These are phyloP conservation scores for Choanephora cucurbitarum DNA, from an alignment of 371 early-diverging fungal species.

Conservation along the genomic window DNA sequence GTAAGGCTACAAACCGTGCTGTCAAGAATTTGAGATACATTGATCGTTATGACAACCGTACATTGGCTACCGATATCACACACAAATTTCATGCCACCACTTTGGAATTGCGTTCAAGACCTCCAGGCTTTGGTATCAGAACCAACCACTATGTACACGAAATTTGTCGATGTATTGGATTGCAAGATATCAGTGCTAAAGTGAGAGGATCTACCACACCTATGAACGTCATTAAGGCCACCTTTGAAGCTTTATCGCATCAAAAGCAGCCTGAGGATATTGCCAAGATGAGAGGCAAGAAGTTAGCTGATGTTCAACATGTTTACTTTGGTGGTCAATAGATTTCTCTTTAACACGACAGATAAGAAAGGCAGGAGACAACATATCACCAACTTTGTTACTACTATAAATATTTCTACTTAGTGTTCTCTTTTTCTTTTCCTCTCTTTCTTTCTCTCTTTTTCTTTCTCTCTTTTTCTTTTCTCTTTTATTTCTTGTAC, in stretches of 20 bases:
- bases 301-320: constrained; percentile 87
- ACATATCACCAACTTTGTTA: no score
- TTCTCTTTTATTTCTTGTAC: no score
- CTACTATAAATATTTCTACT: no score
- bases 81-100: constrained; percentile 90
- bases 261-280: constrained; percentile 89
- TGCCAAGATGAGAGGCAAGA: constrained; percentile 88
- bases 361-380: no score
- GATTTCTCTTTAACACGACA: constrained; percentile 1
- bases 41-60: constrained; percentile 93
- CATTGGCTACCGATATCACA: constrained; percentile 87
- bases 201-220: constrained; percentile 92
- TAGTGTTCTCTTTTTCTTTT: no score
- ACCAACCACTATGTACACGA: constrained; percentile 94
- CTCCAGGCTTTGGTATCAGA: constrained; percentile 95
- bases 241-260: constrained; percentile 87
- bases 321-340: constrained; percentile 70
- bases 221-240: constrained; percentile 97
- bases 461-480: no score
- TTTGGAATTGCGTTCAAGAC: constrained; percentile 81
- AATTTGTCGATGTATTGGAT: constrained; percentile 92
- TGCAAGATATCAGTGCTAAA: constrained; percentile 91
- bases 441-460: no score
- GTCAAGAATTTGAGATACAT: constrained; percentile 84
- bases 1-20: constrained; percentile 89